phyloP scores from a whole-genome alignment of 2,329 filamentous ascomycete genomes.

The Colletotrichum sublineola region DNA sequence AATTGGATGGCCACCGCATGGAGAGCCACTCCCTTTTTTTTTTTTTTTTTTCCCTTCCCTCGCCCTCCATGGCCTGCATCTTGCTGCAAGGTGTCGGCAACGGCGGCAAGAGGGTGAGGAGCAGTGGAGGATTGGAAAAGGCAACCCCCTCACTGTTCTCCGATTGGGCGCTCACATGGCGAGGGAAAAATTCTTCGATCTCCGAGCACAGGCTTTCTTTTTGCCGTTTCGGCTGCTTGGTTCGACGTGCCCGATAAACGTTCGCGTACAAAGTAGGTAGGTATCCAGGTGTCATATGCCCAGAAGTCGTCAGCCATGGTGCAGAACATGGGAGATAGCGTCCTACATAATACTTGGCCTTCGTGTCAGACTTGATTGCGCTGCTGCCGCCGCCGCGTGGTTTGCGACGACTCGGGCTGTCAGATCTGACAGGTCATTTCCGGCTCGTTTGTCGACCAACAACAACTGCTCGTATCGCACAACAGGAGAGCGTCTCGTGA shows the following conservation, averaged over 20 bases:
- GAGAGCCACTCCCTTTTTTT: not conserved
- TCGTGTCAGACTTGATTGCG: slow-evolving; percentile 1
- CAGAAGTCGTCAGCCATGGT: slow-evolving; percentile 5
- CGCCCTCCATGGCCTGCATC: slow-evolving; percentile 16
- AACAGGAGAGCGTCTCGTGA: not conserved
- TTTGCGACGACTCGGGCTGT: slow-evolving; percentile 31
- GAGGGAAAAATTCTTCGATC: slow-evolving; percentile 20
- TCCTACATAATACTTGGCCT: slow-evolving; percentile 5
- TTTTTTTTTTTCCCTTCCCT: not conserved
- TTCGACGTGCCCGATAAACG: not conserved
- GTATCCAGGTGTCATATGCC: not conserved
- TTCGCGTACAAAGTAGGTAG: not conserved
- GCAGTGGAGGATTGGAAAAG: slow-evolving; percentile 2
- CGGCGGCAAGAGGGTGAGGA: slow-evolving; percentile 23
- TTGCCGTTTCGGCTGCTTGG: slow-evolving; percentile 28
- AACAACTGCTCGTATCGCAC: slow-evolving; percentile 27
- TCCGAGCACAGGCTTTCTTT: slow-evolving; percentile 12
- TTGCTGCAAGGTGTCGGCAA: slow-evolving; percentile 23
- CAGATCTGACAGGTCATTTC: slow-evolving; percentile 39
- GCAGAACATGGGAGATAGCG: slow-evolving; percentile 10
- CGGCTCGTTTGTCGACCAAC: slow-evolving; percentile 30
- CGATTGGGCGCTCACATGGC: slow-evolving; percentile 6
- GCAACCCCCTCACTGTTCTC: slow-evolving; percentile 14
- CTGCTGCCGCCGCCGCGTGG: slow-evolving; percentile 25
- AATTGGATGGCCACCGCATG: slow-evolving; percentile 12